Conservation (phyloP, 768 basidiomycete species). For the Daedalea quercina region DNA sequence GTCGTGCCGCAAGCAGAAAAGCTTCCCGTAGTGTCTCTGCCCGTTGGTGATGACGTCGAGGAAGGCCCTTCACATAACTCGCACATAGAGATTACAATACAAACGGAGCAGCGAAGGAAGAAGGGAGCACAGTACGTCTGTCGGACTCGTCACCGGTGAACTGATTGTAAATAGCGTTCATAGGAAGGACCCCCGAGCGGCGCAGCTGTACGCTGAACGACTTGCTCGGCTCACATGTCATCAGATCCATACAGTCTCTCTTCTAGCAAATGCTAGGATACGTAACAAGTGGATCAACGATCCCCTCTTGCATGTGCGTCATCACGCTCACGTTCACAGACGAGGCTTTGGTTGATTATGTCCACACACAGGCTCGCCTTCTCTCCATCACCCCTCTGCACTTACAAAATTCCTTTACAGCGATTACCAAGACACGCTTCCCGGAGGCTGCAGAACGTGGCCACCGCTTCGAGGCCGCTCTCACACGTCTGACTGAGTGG, state of each 20-base stretch:
- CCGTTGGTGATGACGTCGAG: constrained; percentile 8
- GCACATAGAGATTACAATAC: constrained; percentile 69
- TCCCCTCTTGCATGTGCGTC: constrained; percentile 68
- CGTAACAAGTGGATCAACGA: constrained; percentile 88
- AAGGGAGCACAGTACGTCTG: constrained; percentile 42
- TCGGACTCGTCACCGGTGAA: not conserved
- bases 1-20: constrained; percentile 36
- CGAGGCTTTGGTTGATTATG: constrained; percentile 2
- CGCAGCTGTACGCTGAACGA: constrained; percentile 55
- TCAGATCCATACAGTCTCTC: constrained; percentile 81
- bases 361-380: constrained; percentile 65
- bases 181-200: constrained; percentile 36
- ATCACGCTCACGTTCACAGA: not conserved
- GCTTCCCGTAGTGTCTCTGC: constrained; percentile 1
- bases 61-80: constrained; percentile 26
- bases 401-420: constrained; percentile 73
- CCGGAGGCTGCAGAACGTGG: constrained; percentile 81
- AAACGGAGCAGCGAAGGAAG: constrained; percentile 32
- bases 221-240: constrained; percentile 73
- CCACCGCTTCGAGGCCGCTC: constrained; percentile 79
- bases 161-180: not conserved
- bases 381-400: constrained; percentile 79
- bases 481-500: constrained; percentile 73
- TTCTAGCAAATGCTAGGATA: constrained; percentile 65
- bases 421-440: constrained; percentile 73